Evolutionary conservation across 495 filamentous ascomycete genomes (phyloP), one percentile per base, ranked within the genome.

Genomic region (Tricharina praecox): DNA sequence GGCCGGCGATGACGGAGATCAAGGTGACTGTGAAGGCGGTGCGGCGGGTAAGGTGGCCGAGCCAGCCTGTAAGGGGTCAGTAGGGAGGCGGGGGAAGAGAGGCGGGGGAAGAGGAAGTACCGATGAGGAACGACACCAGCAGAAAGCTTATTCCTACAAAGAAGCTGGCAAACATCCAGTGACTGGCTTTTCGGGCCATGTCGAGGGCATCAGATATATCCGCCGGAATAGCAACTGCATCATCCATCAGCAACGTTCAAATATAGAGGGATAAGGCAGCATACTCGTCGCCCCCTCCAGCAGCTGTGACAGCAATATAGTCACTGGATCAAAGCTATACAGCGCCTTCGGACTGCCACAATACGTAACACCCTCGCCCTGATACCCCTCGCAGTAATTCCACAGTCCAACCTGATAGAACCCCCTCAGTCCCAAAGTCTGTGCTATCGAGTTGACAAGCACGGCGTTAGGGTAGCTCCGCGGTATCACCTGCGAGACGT

Each of bases 361-460:
- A 50, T 61, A 61, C 7, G 82, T 88, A 42, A 90, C 77, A 3
- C 82, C 81, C 49, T 73, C 64, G 36, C 68, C 68, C 35, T 76
- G 63, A 63, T 85, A 87, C 15, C 87, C 87, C 64, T 88, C 82
- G 55, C 87, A 95, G 60, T 79, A 93, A 28, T 74, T 77, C 86
- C 86, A 95, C 10, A 94, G 62, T 3, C 87, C 87, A 28, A 93
- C 85, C 55, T 83, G 78, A 62, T 96, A 96, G 65, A 90, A 96
- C 64, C 94, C 87, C 53, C 92, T 83, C 15, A 94, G 68, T 4
- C 87, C 87, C 40, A 96, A 71, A 9, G 79, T 79, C 33, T 80
- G 82, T n/a, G 86, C 86, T 48, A 94, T 84, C 45, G 71, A 79
- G 66, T 93, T 93, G 65, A 93, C 81, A 10, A 93, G 68, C 3